A percentile compares a stretch with the other conserved stretches of the same genome.
phyloP scores from a whole-genome alignment of 345 rosid species.

The Ailanthus altissimus region DNA sequence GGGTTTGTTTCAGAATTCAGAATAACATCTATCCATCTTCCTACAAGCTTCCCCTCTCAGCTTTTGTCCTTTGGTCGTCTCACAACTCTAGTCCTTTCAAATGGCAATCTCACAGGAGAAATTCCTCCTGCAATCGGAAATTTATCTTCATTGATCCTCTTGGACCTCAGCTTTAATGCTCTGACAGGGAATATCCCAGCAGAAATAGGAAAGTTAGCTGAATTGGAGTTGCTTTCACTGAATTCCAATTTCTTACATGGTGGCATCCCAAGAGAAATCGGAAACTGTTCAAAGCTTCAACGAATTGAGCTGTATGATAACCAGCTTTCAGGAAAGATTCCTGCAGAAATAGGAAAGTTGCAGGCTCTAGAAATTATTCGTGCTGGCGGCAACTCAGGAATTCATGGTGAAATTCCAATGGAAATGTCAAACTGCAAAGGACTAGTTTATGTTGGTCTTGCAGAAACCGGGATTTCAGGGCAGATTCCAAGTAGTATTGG shows the following conservation, averaged over 20 bases:
- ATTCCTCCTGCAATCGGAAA: slow-evolving; percentile 55
- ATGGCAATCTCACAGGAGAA: slow-evolving; percentile 55
- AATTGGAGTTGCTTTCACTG: slow-evolving; percentile 42
- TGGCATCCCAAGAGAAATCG: slow-evolving; percentile 49
- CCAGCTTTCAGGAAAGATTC: slow-evolving; percentile 57
- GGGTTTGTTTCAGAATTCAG: slow-evolving; percentile 49
- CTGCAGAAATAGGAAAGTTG: slow-evolving; percentile 50
- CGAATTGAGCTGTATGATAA: slow-evolving; percentile 61
- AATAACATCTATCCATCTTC: slow-evolving; percentile 42
- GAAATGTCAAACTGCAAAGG: slow-evolving; percentile 56
- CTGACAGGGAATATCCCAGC: slow-evolving; percentile 52
- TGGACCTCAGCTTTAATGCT: slow-evolving; percentile 67
- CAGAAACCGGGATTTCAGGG: slow-evolving; percentile 69
- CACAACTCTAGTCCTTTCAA: slow-evolving; percentile 47
- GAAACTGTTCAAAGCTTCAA: slow-evolving; percentile 50
- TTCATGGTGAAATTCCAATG: slow-evolving; percentile 58
- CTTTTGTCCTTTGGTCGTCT: slow-evolving; percentile 47
- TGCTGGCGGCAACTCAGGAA: slow-evolving; percentile 63
- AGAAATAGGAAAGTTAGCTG: slow-evolving; percentile 47
- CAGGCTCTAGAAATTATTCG: slow-evolving; percentile 49
- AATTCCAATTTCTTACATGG: slow-evolving; percentile 50
- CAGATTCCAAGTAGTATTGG: slow-evolving; percentile 54
- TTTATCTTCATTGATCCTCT: slow-evolving; percentile 44
- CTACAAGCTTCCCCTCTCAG: slow-evolving; percentile 52
- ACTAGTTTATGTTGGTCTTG: slow-evolving; percentile 55